Conservation (phyloP, 768 basidiomycete genomes). For the Mycena chlorophos region DNA sequence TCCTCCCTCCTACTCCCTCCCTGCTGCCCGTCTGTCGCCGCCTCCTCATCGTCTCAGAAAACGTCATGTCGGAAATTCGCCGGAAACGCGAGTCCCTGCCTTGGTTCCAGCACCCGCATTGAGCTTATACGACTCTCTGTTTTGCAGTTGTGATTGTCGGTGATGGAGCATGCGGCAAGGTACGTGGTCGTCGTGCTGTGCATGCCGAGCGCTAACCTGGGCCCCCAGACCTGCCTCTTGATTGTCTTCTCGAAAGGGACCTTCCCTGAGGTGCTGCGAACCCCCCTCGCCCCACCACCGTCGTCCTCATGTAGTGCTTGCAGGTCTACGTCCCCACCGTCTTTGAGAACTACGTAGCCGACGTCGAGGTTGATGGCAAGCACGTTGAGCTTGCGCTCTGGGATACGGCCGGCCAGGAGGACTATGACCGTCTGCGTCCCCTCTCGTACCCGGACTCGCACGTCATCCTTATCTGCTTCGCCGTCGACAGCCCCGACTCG, state of each 20-base stretch:
- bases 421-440: slow-evolving; percentile 97
- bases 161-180: slow-evolving; percentile 97
- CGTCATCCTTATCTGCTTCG: slow-evolving; percentile 99
- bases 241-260: slow-evolving; percentile 97
- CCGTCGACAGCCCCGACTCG: slow-evolving; percentile 96
- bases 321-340: slow-evolving; percentile 99
- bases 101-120: too few species aligned
- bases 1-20: too few species aligned
- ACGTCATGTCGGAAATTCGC: slow-evolving; percentile 93
- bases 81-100: too few species aligned
- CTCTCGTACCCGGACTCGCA: slow-evolving; percentile 99
- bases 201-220: slow-evolving; percentile 9
- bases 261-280: slow-evolving; percentile 79
- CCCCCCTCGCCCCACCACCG: not conserved
- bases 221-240: slow-evolving; percentile 78
- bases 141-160: slow-evolving; percentile 99
- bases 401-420: slow-evolving; percentile 99
- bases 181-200: slow-evolving; percentile 29
- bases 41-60: too few species aligned
- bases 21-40: too few species aligned
- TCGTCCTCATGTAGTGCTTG: not conserved
- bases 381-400: slow-evolving; percentile 97
- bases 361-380: slow-evolving; percentile 98
- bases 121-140: too few species aligned
- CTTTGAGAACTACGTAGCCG: slow-evolving; percentile 99